Conservation (phyloP, 73 alveolate genomes). For the Symbiodinium pilosum region DNA sequence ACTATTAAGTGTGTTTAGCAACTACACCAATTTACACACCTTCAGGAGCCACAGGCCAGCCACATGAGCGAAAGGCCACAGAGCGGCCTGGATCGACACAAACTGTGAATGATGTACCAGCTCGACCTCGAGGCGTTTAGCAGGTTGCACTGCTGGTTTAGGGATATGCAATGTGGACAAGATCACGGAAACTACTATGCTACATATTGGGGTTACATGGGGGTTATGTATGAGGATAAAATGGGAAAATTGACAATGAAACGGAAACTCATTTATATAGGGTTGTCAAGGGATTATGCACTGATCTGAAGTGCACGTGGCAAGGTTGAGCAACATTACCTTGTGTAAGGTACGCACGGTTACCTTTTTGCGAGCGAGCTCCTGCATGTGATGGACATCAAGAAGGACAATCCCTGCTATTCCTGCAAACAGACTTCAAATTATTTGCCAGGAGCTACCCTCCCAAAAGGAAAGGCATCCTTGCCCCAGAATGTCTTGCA, state of each 20-base stretch:
- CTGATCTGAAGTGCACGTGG: too few relatives aligned
- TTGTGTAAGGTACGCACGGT: too few relatives aligned
- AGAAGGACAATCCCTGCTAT: too few relatives aligned
- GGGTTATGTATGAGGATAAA: not conserved
- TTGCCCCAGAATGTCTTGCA: too few relatives aligned
- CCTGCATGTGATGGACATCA: too few relatives aligned
- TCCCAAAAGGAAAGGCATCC: too few relatives aligned
- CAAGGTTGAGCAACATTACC: too few relatives aligned
- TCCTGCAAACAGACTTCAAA: too few relatives aligned
- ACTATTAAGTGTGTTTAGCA: not conserved
- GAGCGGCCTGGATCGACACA: slow-evolving; percentile 58
- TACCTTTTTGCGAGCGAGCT: slow-evolving; percentile 21
- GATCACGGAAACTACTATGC: not conserved
- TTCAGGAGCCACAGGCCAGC: not conserved
- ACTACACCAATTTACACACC: not conserved
- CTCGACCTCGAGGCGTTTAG: not conserved
- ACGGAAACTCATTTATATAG: not conserved
- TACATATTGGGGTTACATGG: not conserved
- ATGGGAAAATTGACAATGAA: not conserved
- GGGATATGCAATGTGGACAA: not conserved
- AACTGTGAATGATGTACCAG: slow-evolving; percentile 36
- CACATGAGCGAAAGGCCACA: too few relatives aligned
- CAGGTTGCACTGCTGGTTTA: not conserved
- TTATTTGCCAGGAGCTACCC: too few relatives aligned
- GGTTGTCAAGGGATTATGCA: not conserved